Evolutionary conservation across 371 early-diverging fungal genomes (phyloP).

Genomic region (Actinomortierella wolfii): DNA sequence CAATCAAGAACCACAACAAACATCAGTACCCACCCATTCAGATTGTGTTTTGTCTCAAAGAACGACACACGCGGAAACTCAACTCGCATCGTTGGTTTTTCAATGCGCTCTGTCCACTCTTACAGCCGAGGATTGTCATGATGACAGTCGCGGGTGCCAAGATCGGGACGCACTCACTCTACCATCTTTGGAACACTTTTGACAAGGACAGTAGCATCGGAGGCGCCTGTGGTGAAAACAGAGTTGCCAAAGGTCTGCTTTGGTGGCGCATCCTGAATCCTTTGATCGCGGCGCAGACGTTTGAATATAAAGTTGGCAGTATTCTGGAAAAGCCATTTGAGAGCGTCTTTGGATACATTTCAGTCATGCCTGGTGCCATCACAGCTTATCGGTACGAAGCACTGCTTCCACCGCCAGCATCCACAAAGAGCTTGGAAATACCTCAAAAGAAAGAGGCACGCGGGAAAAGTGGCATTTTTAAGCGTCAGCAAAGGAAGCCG

Average conservation of each 20-base stretch:
- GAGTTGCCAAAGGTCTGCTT: constrained; percentile 79
- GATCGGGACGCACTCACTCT: constrained; percentile 80
- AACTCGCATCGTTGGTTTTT: constrained; percentile 98
- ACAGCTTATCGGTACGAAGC: constrained; percentile 89
- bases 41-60: constrained; percentile 90
- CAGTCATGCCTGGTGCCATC: constrained; percentile 89
- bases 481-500: no score
- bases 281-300: constrained; percentile 91
- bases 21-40: constrained; percentile 85
- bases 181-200: constrained; percentile 91
- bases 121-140: constrained; percentile 87
- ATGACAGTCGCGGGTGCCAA: constrained; percentile 94
- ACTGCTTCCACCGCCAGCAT: constrained; percentile 52
- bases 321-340: constrained; percentile 95
- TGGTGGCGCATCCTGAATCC: constrained; percentile 80
- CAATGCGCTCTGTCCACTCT: constrained; percentile 82
- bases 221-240: constrained; percentile 97
- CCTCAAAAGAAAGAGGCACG: no score
- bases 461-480: no score
- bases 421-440: no score
- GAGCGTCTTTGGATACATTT: constrained; percentile 87
- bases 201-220: constrained; percentile 82
- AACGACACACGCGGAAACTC: constrained; percentile 86
- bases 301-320: constrained; percentile 92
- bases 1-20: constrained; percentile 51